Conservation (phyloP, 148 eudicot species). For the Spergularia marina region DNA sequence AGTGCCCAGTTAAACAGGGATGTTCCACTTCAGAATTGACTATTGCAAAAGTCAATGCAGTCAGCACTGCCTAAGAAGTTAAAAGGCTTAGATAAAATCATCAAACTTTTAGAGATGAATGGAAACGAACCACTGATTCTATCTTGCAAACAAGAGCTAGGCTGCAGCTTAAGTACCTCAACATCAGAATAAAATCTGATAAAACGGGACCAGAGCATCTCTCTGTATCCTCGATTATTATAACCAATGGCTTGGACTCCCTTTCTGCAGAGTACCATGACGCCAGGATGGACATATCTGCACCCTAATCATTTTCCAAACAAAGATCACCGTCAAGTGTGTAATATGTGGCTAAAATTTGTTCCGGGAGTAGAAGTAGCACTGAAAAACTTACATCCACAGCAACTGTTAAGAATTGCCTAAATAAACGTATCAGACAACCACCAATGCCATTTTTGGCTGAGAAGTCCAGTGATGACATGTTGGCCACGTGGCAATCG, state of each 20-base stretch:
- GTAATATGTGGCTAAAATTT: background rate
- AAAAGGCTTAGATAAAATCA: background rate
- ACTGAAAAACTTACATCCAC: constrained; percentile 55
- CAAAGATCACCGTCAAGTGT: constrained; percentile 7
- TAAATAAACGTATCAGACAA: constrained; percentile 62
- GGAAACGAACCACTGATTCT: background rate
- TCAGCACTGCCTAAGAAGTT: background rate
- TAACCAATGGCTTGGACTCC: constrained; percentile 56
- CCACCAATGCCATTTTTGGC: constrained; percentile 81
- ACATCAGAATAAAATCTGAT: constrained; percentile 72
- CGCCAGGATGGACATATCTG: constrained; percentile 78
- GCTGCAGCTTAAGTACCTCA: constrained; percentile 51
- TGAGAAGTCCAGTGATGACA: constrained; percentile 75
- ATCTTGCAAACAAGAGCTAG: constrained; percentile 14
- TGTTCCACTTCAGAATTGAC: background rate
- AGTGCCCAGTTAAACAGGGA: background rate
- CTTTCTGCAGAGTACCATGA: constrained; percentile 75
- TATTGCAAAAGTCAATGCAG: background rate
- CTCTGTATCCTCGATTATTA: constrained; percentile 86
- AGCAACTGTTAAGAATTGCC: constrained; percentile 49
- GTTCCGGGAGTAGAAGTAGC: background rate
- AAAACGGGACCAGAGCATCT: constrained; percentile 75
- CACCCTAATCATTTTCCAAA: constrained; percentile 47
- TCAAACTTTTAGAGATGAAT: background rate
- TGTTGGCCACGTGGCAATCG: constrained; percentile 79